Evolutionary conservation across 441 rosid species (phyloP), one percentile per base, ranked within the genome.

Genomic region (Euphorbia corollata): DNA sequence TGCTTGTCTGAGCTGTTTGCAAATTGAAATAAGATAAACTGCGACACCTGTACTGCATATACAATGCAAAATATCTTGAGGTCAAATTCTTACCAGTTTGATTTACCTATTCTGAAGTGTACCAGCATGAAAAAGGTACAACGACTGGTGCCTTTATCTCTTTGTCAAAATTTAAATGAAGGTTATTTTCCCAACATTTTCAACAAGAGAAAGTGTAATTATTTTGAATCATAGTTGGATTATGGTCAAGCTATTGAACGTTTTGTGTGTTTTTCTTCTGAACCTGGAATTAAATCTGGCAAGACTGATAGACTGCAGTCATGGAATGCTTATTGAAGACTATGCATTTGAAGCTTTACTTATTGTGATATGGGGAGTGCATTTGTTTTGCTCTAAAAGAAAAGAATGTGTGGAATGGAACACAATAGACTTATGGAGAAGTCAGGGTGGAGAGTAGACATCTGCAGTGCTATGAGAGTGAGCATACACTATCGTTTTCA

Each of bases 401-500:
- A 41, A 43, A 43, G 48, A 43, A 16, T 9, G 13, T 43, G 2
- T 43, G 8, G 62, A 32, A 59, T n/a, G 7, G 20, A 59, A 30
- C 10, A n/a, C n/a, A n/a, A 30, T 2, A 32, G 9, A 15, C 20
- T 16, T 13, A 45, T 9, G 10, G 22, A 43, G 23, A 22, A 24
- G 24, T 18, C 53, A 11, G 55, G 18, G 55, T 23, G 18, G 24
- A 27, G n/a, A 27, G 34, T 38, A 24, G 53, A 64, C 20, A 27
- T 64, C 12, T 48, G 15, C 18, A 48, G 39, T 48, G 66, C 47
- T n/a, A 63, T 59, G 13, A 47, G 57, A 27, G 53, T 23, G 57
- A 27, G 53, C 2, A 45, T 43, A 13, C 10, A 63, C 19, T n/a
- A n/a, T n/a, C n/a, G n/a, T 5, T 16, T 10, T 5, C 10, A 22